Percentiles rank a stretch among this genome's conserved stretches.
These are phyloP conservation scores for Skeletonema costatum DNA, from an alignment of 108 stramenopile genomes.

Conservation along the genomic window DNA sequence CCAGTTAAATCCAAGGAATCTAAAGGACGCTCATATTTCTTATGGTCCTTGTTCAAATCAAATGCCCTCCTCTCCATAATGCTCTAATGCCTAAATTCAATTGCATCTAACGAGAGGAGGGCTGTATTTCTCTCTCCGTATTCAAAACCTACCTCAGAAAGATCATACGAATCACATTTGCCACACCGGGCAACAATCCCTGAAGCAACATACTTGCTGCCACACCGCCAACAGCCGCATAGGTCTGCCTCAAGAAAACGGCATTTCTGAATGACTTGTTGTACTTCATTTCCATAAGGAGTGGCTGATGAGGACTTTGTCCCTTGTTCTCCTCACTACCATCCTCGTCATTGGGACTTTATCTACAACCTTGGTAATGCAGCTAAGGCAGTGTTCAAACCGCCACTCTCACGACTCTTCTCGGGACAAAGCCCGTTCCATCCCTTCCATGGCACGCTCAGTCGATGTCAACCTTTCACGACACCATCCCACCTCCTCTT, in stretches of 20 bases:
- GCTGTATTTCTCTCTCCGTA: not conserved
- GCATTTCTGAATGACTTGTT: slow-evolving; percentile 45
- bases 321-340: slow-evolving; percentile 11
- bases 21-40: not conserved
- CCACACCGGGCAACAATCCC: slow-evolving; percentile 30
- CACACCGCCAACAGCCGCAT: slow-evolving; percentile 39
- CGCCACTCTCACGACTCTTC: slow-evolving; percentile 11
- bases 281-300: slow-evolving; percentile 47
- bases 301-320: slow-evolving; percentile 20
- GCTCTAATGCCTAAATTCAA: not conserved
- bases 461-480: slow-evolving; percentile 34
- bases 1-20: not conserved
- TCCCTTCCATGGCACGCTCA: slow-evolving; percentile 36
- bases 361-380: slow-evolving; percentile 25
- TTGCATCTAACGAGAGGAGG: not conserved
- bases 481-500: slow-evolving; percentile 44
- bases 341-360: not conserved
- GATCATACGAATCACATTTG: slow-evolving; percentile 25
- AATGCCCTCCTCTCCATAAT: not conserved
- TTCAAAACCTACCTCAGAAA: slow-evolving; percentile 13
- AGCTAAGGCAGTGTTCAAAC: slow-evolving; percentile 3
- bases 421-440: slow-evolving; percentile 36
- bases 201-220: slow-evolving; percentile 27
- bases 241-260: slow-evolving; percentile 35
- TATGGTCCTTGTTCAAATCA: not conserved